Conservation (phyloP, 768 basidiomycete genomes). For the Lactarius akahatsu region DNA sequence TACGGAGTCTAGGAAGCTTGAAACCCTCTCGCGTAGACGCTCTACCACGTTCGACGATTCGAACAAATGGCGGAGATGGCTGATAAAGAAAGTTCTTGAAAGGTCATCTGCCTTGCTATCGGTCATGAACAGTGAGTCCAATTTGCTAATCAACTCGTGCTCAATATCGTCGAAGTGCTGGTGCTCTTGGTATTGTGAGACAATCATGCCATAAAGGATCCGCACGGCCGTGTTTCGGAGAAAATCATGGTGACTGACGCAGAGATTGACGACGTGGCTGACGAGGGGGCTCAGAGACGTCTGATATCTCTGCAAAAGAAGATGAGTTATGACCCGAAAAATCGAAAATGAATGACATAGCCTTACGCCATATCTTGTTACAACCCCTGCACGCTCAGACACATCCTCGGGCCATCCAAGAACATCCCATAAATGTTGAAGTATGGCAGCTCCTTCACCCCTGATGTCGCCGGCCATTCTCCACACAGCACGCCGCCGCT, state of each 20-base stretch:
- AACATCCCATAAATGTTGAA: constrained; percentile 81
- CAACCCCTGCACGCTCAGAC: constrained; percentile 49
- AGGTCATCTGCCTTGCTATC: constrained; percentile 90
- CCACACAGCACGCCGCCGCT: constrained; percentile 97
- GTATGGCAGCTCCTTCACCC: constrained; percentile 81
- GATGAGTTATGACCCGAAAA: constrained; percentile 20
- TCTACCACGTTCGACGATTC: constrained; percentile 81
- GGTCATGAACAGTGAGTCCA: constrained; percentile 91
- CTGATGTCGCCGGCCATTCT: constrained; percentile 93
- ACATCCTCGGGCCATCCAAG: constrained; percentile 73
- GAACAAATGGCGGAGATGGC: constrained; percentile 86
- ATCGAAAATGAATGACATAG: background rate
- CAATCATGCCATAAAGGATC: constrained; percentile 94
- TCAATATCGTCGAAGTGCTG: constrained; percentile 88
- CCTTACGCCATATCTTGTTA: constrained; percentile 70
- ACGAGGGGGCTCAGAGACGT: constrained; percentile 78
- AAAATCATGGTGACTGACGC: constrained; percentile 92
- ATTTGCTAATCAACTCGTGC: constrained; percentile 85
- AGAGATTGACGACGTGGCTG: constrained; percentile 86
- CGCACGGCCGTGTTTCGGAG: constrained; percentile 87
- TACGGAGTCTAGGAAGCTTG: constrained; percentile 82
- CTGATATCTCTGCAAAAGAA: constrained; percentile 69
- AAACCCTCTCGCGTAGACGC: constrained; percentile 71
- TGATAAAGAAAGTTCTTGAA: constrained; percentile 89
- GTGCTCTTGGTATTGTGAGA: constrained; percentile 83